A percentile compares a stretch with the other conserved stretches of the same genome.
These are phyloP conservation scores for Carallia pectinifolia DNA, from an alignment of 345 rosid species.

Conservation along the genomic window DNA sequence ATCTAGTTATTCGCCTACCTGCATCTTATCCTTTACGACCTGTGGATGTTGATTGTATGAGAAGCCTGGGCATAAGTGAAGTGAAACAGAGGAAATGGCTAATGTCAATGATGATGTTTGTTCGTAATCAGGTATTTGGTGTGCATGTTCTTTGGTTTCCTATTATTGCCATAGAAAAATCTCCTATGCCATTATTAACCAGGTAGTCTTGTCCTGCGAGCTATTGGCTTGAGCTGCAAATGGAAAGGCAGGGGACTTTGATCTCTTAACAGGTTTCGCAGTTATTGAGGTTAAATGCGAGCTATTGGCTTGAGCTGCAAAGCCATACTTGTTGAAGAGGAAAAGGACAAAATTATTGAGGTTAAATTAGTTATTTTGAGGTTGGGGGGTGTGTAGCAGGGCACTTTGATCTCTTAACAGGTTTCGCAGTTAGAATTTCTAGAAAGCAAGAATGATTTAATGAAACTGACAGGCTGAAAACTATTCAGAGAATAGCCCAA, in stretches of 20 bases:
- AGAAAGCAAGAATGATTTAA: too few species aligned
- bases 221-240: background rate
- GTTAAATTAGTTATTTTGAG: too few species aligned
- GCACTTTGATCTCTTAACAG: too few species aligned
- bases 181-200: background rate
- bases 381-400: too few species aligned
- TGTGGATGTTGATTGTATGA: slow-evolving; percentile 79
- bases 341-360: too few species aligned
- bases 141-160: slow-evolving; percentile 10
- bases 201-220: background rate
- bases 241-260: too few species aligned
- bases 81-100: slow-evolving; percentile 97
- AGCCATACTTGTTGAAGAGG: too few species aligned
- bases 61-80: slow-evolving; percentile 90
- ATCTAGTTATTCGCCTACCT: slow-evolving; percentile 88
- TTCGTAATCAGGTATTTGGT: slow-evolving; percentile 79
- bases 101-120: slow-evolving; percentile 90
- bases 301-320: background rate
- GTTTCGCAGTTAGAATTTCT: too few species aligned
- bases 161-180: background rate
- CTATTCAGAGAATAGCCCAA: too few species aligned
- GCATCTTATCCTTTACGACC: slow-evolving; percentile 78
- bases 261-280: too few species aligned
- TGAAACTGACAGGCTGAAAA: too few species aligned
- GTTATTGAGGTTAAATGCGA: background rate